Conservation (phyloP, 2,329 filamentous ascomycete genomes). For the Macroventuria anomochaeta region DNA sequence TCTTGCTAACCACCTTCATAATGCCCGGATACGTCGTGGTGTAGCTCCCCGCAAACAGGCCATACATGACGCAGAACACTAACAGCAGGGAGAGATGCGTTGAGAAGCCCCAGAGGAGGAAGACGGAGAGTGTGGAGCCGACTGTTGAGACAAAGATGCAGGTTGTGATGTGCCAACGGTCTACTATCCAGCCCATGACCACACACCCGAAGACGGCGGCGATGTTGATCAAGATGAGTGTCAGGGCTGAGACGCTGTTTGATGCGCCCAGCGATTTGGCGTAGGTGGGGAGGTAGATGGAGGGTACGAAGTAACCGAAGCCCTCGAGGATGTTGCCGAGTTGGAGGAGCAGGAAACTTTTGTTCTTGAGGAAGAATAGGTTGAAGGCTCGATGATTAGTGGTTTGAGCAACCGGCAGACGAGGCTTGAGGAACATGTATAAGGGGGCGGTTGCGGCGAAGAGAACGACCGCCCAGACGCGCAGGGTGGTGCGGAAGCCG, state of each 20-base stretch:
- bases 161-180: conserved; percentile 51
- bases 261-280: conserved; percentile 37
- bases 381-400: conserved; percentile 31
- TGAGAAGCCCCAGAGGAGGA: conserved; percentile 57
- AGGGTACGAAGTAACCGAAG: conserved; percentile 51
- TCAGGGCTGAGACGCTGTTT: conserved; percentile 34
- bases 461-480: conserved; percentile 47
- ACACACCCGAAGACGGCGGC: conserved; percentile 47
- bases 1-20: conserved; percentile 31
- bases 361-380: conserved; percentile 39
- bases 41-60: conserved; percentile 43
- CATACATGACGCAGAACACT: conserved; percentile 44
- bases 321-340: conserved; percentile 47
- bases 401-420: conserved; percentile 34
- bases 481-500: conserved; percentile 52
- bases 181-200: conserved; percentile 48
- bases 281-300: conserved; percentile 49
- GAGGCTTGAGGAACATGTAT: conserved; percentile 41
- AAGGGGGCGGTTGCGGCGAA: conserved; percentile 42
- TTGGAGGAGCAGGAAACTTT: conserved; percentile 44
- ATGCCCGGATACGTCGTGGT: conserved; percentile 35
- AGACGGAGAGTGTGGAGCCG: conserved; percentile 51
- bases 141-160: conserved; percentile 52
- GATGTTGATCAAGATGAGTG: conserved; percentile 48
- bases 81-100: conserved; percentile 45